Conservation (phyloP, 768 basidiomycete species). For the Pholiota molesta region DNA sequence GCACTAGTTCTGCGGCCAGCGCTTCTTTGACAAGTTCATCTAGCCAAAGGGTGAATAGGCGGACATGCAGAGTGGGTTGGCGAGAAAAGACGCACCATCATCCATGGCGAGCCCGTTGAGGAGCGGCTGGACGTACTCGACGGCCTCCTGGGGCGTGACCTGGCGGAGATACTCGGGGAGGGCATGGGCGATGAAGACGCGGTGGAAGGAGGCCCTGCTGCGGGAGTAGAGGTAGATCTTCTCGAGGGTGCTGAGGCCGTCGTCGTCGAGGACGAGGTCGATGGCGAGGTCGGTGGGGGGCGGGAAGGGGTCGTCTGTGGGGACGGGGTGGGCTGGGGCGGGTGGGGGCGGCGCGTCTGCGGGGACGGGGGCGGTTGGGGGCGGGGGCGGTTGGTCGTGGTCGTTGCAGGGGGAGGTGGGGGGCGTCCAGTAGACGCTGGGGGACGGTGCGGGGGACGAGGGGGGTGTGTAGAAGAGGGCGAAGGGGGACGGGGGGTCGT, state of each 20-base stretch:
- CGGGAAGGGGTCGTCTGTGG: slow-evolving; percentile 26
- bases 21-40: slow-evolving; percentile 91
- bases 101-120: slow-evolving; percentile 84
- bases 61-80: background rate
- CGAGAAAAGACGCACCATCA: slow-evolving; percentile 57
- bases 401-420: slow-evolving; percentile 41
- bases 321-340: slow-evolving; percentile 2
- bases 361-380: slow-evolving; percentile 24
- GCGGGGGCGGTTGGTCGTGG: slow-evolving; percentile 22
- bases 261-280: slow-evolving; percentile 66
- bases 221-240: slow-evolving; percentile 89
- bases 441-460: slow-evolving; percentile 31
- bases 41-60: slow-evolving; percentile 29
- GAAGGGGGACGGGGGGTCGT: slow-evolving; percentile 38
- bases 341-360: slow-evolving; percentile 17
- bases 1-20: slow-evolving; percentile 76
- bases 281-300: slow-evolving; percentile 36
- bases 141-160: slow-evolving; percentile 84
- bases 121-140: slow-evolving; percentile 93
- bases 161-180: slow-evolving; percentile 77
- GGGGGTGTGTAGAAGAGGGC: slow-evolving; percentile 49
- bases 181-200: slow-evolving; percentile 84
- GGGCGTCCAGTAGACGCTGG: slow-evolving; percentile 36
- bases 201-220: slow-evolving; percentile 62
- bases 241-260: slow-evolving; percentile 82